phyloP scores from a whole-genome alignment of 164 flowering plant species.

The Platanus orientalis region DNA sequence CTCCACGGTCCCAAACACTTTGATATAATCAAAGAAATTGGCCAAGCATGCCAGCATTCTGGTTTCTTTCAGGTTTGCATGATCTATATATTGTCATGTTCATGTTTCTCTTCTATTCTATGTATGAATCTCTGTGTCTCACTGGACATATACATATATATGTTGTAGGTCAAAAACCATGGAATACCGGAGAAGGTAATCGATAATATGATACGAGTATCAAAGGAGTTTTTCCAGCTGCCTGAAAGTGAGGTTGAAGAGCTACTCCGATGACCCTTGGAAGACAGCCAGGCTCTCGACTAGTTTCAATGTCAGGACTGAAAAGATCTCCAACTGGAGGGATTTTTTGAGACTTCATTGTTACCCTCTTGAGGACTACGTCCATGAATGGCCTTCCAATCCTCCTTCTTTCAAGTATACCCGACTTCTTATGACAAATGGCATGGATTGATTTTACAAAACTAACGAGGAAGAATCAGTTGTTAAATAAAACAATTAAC shows the following conservation, averaged over 20 bases:
- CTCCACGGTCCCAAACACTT: conserved; percentile 32
- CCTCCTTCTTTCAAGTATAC: too few relatives aligned
- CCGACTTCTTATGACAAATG: too few relatives aligned
- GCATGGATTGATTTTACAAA: too few relatives aligned
- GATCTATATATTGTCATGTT: too few relatives aligned
- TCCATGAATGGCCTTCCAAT: conserved; percentile 55
- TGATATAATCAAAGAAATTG: conserved; percentile 29
- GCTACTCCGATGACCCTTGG: conserved; percentile 49
- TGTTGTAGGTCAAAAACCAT: conserved; percentile 48
- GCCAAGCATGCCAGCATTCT: conserved; percentile 36
- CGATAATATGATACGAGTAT: conserved; percentile 26
- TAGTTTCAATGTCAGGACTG: conserved; percentile 57
- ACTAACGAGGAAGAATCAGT: too few relatives aligned
- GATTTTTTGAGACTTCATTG: too few relatives aligned
- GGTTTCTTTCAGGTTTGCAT: conserved; percentile 50
- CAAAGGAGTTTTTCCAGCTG: conserved; percentile 45
- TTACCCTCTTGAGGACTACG: conserved; percentile 49
- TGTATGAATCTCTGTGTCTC: too few relatives aligned
- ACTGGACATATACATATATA: too few relatives aligned
- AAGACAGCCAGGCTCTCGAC: conserved; percentile 52
- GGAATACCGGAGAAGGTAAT: conserved; percentile 41
- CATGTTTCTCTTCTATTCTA: neutral
- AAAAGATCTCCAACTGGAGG: too few relatives aligned
- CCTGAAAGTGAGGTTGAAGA: conserved; percentile 52
- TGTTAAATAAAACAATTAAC: too few relatives aligned